Evolutionary conservation across 495 filamentous ascomycete genomes (phyloP).

Genomic region (Penicillium goetzii): DNA sequence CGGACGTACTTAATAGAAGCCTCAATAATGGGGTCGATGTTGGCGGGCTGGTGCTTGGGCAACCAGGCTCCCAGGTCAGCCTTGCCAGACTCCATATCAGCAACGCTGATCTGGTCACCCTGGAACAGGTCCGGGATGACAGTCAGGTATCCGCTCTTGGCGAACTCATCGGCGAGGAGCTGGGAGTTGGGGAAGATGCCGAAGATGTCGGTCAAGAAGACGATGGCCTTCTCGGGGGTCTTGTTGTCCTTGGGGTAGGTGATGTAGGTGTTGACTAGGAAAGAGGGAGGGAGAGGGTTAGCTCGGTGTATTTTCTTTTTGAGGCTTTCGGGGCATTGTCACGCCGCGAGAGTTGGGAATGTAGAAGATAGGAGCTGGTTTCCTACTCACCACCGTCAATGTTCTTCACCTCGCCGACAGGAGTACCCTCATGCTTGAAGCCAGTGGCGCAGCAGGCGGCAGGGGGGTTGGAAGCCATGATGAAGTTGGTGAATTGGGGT

Average conservation of each 20-base stretch:
- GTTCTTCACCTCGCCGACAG: slow-evolving; percentile 47
- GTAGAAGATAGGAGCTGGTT: no score
- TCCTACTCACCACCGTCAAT: slow-evolving; percentile 42
- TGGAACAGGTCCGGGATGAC: slow-evolving; percentile 79
- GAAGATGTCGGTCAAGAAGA: slow-evolving; percentile 67
- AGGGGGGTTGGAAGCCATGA: slow-evolving; percentile 63
- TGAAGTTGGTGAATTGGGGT: slow-evolving; percentile 20
- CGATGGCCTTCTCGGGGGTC: slow-evolving; percentile 45
- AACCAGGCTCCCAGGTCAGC: slow-evolving; percentile 67
- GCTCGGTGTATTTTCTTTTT: background rate
- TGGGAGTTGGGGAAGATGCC: slow-evolving; percentile 77
- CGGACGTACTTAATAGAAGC: slow-evolving; percentile 62
- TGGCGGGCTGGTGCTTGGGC: slow-evolving; percentile 56
- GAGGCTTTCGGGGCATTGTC: background rate
- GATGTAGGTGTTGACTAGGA: slow-evolving; percentile 47
- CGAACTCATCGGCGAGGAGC: slow-evolving; percentile 82
- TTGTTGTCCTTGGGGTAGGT: slow-evolving; percentile 47
- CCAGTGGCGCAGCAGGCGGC: slow-evolving; percentile 60
- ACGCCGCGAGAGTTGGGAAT: no score
- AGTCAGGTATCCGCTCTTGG: slow-evolving; percentile 78
- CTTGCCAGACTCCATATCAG: slow-evolving; percentile 58
- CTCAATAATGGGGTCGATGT: slow-evolving; percentile 68
- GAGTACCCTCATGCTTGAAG: slow-evolving; percentile 52
- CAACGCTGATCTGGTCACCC: slow-evolving; percentile 62
- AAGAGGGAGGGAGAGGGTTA: background rate